Evolutionary conservation across 2,329 filamentous ascomycete genomes (phyloP), one percentile per base, ranked within the genome.

Genomic region (Exophiala sideris): DNA sequence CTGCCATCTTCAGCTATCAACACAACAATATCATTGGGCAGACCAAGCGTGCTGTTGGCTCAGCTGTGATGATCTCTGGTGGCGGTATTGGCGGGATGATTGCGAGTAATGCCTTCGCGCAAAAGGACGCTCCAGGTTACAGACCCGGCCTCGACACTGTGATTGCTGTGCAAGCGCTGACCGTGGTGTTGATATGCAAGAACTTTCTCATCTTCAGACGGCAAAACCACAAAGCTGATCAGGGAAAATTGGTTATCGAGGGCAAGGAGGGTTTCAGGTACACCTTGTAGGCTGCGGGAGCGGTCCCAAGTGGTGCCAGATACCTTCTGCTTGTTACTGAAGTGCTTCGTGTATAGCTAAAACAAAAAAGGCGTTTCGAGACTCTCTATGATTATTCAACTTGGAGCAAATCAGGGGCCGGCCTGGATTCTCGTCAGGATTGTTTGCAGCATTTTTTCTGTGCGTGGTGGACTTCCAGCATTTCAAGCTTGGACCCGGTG

Each of bases 21-120:
- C 87, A 88, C 40, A 94, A 92, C 73, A 95, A 95, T 71, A 86
- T 95, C 65, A 84, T 88, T 45, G 89, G 89, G 0, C 89, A 94
- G 73, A 94, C 88, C 88, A 94, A 91, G 74, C 82, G 89, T 38
- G 88, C 88, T 0, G 85, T 62, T 20, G 52, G 45, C 34, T 52
- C 45, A 14, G 60, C 59, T 16, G 45, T 39, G 6, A 39, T 61
- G 2, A 53, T 61, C 9, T 48, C 54, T n/a, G 38, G 46, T 35
- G 79, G 10, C 5, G 88, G 87, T 1, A 74, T 94, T 18, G 89
- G 89, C 34, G 89, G 89, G 34, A 92, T 94, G 58, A 80, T 82
- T 1, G 87, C 87, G 20, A 82, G 80, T 61, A 73, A 89, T 54
- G 84, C 91, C 8, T 92, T 91, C 71, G 77, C 84, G 61, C 59